phyloP scores from a whole-genome alignment of 2,329 filamentous ascomycete genomes.

The Chaetomium sp. region DNA sequence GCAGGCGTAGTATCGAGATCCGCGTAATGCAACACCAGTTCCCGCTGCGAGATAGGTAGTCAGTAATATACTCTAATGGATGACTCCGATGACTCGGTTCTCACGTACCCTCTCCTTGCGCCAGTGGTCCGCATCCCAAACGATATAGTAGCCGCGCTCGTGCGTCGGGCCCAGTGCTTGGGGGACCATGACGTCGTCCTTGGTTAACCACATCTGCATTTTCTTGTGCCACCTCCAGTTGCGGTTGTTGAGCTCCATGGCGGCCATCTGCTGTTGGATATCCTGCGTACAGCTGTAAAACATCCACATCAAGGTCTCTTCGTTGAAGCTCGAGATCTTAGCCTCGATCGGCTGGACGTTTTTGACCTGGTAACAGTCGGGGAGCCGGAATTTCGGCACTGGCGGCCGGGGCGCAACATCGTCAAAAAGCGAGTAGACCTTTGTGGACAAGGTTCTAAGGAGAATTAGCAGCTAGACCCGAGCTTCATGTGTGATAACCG shows the following conservation, averaged over 20 bases:
- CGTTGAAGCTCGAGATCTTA: constrained; percentile 68
- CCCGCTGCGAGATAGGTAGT: constrained; percentile 49
- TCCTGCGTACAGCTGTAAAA: constrained; percentile 69
- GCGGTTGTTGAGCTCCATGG: constrained; percentile 62
- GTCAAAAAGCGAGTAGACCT: constrained; percentile 64
- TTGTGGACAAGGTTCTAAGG: constrained; percentile 56
- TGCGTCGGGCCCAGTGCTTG: constrained; percentile 59
- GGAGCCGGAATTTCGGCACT: constrained; percentile 59
- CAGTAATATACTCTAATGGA: constrained; percentile 25
- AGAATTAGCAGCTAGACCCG: constrained; percentile 22
- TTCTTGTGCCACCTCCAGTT: constrained; percentile 73
- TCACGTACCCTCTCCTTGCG: constrained; percentile 59
- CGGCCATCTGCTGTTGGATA: constrained; percentile 64
- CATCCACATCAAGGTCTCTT: constrained; percentile 70
- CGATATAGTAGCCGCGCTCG: constrained; percentile 67
- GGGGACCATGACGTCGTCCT: constrained; percentile 67
- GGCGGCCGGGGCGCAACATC: constrained; percentile 60
- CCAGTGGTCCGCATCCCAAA: constrained; percentile 66
- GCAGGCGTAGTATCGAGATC: constrained; percentile 47
- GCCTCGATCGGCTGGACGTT: constrained; percentile 67
- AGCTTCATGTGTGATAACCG: constrained; percentile 10
- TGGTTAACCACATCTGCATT: constrained; percentile 66
- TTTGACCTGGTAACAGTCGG: constrained; percentile 67
- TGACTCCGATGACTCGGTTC: not conserved
- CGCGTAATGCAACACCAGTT: constrained; percentile 62